Conservation (phyloP, 768 basidiomycete genomes). For the Termitomyces titanicus region DNA sequence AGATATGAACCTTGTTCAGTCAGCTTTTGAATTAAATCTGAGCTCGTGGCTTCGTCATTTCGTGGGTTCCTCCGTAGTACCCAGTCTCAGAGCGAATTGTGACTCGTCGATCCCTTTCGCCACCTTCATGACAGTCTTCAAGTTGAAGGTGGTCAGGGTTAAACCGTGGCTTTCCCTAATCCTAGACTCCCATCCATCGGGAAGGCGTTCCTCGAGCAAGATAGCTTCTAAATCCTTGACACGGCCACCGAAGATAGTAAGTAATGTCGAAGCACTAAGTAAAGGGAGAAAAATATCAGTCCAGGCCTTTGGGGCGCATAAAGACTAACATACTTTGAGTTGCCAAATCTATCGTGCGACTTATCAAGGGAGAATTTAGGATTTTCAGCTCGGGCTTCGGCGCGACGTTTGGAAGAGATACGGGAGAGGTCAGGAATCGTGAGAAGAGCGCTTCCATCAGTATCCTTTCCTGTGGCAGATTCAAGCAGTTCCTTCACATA, state of each 20-base stretch:
- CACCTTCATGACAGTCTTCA: slow-evolving; percentile 33
- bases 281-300: neutral
- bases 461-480: slow-evolving; percentile 55
- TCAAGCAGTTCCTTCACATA: slow-evolving; percentile 55
- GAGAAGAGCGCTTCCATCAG: slow-evolving; percentile 42
- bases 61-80: neutral
- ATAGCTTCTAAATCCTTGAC: slow-evolving; percentile 50
- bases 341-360: slow-evolving; percentile 60
- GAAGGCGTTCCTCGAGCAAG: slow-evolving; percentile 67
- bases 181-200: slow-evolving; percentile 67
- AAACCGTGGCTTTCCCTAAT: slow-evolving; percentile 53
- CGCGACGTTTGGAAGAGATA: slow-evolving; percentile 57
- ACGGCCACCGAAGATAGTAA: slow-evolving; percentile 65
- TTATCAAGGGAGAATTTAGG: slow-evolving; percentile 47
- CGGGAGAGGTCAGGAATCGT: slow-evolving; percentile 57
- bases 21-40: neutral
- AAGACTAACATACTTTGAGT: slow-evolving; percentile 51
- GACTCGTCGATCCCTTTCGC: slow-evolving; percentile 37
- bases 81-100: slow-evolving; percentile 19
- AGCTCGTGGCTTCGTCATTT: too few species aligned
- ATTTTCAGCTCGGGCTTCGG: slow-evolving; percentile 50
- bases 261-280: slow-evolving; percentile 55
- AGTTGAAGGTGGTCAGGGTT: slow-evolving; percentile 56
- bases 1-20: neutral
- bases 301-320: neutral